Percentiles rank a stretch among this genome's conserved stretches.
Evolutionary conservation across 805 yeast genomes (phyloP).

Genomic region (Ogataea nitratoaversa): DNA sequence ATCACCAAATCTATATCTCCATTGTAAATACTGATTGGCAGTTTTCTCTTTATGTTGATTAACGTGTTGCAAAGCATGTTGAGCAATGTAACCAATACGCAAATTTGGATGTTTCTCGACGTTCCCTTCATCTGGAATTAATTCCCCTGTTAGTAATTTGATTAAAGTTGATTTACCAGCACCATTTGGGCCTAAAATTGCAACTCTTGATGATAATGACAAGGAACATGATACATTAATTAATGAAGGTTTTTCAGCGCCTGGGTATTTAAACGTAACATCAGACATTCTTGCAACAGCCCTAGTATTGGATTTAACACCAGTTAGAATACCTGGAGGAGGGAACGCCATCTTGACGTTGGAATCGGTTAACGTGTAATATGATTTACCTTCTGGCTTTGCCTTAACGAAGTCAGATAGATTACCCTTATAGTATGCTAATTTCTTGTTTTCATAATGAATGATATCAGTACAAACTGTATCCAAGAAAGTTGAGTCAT

Average conservation of each 20-base stretch:
- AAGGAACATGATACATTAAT: constrained; percentile 80
- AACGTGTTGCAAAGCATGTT: constrained; percentile 96
- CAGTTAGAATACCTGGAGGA: constrained; percentile 95
- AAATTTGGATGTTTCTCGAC: constrained; percentile 98
- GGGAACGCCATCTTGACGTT: constrained; percentile 97
- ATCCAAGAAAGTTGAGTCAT: constrained; percentile 95
- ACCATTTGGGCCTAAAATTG: constrained; percentile 96
- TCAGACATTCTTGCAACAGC: constrained; percentile 71
- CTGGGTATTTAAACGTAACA: constrained; percentile 88
- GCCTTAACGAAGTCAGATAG: constrained; percentile 86
- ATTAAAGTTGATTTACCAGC: constrained; percentile 98
- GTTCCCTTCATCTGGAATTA: constrained; percentile 78
- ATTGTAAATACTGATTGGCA: constrained; percentile 94
- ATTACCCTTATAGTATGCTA: constrained; percentile 95
- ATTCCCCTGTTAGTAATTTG: constrained; percentile 88
- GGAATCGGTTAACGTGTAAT: constrained; percentile 89
- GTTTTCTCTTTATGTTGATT: constrained; percentile 97
- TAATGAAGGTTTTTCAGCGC: constrained; percentile 80
- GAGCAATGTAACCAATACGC: constrained; percentile 98
- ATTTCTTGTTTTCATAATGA: constrained; percentile 92
- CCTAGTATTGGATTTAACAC: constrained; percentile 91
- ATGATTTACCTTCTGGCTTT: constrained; percentile 94
- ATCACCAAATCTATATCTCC: constrained; percentile 98
- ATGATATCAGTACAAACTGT: constrained; percentile 94
- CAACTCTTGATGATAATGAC: constrained; percentile 93